Evolutionary conservation across 1,139 yeast genomes (phyloP).

Genomic region (Pichia cactophila): DNA sequence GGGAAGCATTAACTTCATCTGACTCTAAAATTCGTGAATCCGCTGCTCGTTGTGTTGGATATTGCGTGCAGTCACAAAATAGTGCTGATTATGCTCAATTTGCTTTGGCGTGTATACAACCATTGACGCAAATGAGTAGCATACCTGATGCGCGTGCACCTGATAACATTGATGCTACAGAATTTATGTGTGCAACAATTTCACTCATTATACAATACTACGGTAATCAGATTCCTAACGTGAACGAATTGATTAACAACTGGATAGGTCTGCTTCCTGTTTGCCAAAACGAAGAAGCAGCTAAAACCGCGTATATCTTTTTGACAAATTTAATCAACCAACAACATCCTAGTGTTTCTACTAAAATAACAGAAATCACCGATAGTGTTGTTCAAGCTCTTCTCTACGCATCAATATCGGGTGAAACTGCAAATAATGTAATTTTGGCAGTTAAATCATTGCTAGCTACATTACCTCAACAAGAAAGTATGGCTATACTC

Average conservation of each 20-base stretch:
- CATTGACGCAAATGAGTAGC: constrained; percentile 64
- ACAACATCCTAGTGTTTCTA: constrained; percentile 53
- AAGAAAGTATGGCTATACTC: constrained; percentile 58
- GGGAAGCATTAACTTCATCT: constrained; percentile 55
- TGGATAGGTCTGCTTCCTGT: constrained; percentile 86
- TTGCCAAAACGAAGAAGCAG: constrained; percentile 79
- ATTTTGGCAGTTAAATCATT: constrained; percentile 52
- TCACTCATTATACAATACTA: constrained; percentile 67
- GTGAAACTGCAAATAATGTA: constrained; percentile 59
- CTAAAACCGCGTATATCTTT: constrained; percentile 77
- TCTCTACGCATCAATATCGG: constrained; percentile 57
- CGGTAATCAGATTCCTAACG: constrained; percentile 48
- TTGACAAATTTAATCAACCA: constrained; percentile 66
- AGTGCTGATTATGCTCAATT: constrained; percentile 58
- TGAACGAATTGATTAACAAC: constrained; percentile 54
- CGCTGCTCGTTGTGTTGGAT: constrained; percentile 79
- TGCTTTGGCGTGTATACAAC: constrained; percentile 61
- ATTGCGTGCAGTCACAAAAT: constrained; percentile 67
- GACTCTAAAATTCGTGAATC: constrained; percentile 82
- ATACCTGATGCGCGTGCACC: constrained; percentile 84
- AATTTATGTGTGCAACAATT: constrained; percentile 73
- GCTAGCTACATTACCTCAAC: constrained; percentile 44
- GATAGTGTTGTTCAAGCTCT: constrained; percentile 75
- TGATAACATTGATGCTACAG: constrained; percentile 81
- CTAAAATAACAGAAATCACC: constrained; percentile 49